phyloP scores from a whole-genome alignment of 192 early-diverging fungal species.

The Backusella australiensis region DNA sequence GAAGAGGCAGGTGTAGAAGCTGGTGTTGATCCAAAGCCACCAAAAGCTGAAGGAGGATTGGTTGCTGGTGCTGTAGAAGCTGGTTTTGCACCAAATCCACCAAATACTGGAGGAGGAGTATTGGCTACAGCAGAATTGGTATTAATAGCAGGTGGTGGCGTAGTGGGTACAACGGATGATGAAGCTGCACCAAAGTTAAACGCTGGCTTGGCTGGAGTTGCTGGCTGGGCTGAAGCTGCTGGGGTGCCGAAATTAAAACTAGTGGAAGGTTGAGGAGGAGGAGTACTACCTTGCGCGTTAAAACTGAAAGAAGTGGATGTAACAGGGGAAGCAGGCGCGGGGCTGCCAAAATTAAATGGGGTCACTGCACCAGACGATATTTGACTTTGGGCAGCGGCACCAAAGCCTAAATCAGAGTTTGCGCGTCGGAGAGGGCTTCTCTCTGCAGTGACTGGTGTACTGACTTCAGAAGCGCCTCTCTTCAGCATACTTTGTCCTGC shows the following conservation, averaged over 20 bases:
- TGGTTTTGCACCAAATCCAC: background rate
- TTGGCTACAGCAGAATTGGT: background rate
- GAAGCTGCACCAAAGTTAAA: background rate
- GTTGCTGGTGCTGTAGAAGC: background rate
- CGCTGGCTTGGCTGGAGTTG: background rate
- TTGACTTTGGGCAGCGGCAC: background rate
- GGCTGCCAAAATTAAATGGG: background rate
- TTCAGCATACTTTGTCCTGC: background rate
- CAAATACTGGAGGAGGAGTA: background rate
- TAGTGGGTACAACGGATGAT: background rate
- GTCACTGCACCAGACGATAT: background rate
- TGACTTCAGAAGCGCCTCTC: background rate
- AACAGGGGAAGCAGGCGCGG: background rate
- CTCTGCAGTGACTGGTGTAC: background rate
- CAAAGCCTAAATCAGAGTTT: background rate
- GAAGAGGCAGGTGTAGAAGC: background rate
- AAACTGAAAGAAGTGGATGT: background rate
- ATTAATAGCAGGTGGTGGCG: background rate
- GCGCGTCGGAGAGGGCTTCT: background rate
- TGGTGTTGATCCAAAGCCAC: background rate
- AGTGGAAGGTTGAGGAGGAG: background rate
- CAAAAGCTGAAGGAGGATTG: background rate
- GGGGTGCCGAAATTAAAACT: background rate
- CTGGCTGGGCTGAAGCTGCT: background rate
- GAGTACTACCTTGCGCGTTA: background rate